Evolutionary conservation across 2,329 filamentous ascomycete genomes (phyloP), one percentile per base, ranked within the genome.

Genomic region (Sclerotinia nivalis): DNA sequence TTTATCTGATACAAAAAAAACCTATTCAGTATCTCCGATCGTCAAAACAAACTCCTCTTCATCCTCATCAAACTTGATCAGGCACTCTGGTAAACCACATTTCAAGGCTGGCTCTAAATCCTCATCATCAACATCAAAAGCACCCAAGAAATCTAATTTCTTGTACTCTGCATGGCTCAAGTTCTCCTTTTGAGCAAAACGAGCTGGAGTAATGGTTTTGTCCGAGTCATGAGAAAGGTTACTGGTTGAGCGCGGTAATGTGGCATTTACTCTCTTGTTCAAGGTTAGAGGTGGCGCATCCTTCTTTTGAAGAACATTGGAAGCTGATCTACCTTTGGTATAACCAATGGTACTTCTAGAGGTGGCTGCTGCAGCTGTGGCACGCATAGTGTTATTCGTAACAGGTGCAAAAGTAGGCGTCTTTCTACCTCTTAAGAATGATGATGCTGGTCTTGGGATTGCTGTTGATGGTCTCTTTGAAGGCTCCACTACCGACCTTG

Each of bases 261-360:
- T 67, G 71, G 68, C 34, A 69, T 64, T 69, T 69, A 45, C 22
- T 58, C 64, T 64, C 65, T 62, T 64, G 18, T 72, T 56, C 62
- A 70, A 52, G 37, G 56, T 43, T 37, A 68, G 43, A 52, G 64
- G 20, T 56, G 61, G 50, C 15, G 43, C 31, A 49, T 56, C 56
- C 62, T 72, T 60, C 67, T 70, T 70, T 18, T 74, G 76, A 7
- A 84, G 73, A 37, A 78, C 78, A 10, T 79, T 79, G 28, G 83
- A 83, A 3, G 84, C 82, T 15, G 82, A 82, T 47, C 92, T 87
- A 47, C 94, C 93, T 79, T 91, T 93, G 69, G 87, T 92, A 78
- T 97, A 97, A 22, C 94, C 94, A 55, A 97, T 85, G 0, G 93
- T 97, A 69, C 88, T 94, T 72, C 89, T 88, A 1, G 93, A 97